Conservation (phyloP, 495 filamentous ascomycete genomes). For the Xylaria curta region DNA sequence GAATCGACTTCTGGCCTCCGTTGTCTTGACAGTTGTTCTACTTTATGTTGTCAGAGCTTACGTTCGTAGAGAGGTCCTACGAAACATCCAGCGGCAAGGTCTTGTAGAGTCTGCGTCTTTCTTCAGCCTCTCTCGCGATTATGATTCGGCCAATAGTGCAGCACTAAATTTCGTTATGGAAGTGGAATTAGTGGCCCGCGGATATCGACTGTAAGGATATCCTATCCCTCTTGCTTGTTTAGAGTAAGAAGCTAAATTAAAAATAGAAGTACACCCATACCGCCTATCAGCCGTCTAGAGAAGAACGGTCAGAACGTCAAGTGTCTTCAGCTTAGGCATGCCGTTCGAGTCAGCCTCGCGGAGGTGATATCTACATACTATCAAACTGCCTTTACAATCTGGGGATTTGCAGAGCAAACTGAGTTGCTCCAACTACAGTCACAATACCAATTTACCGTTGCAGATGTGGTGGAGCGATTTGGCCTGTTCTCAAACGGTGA, state of each 20-base stretch:
- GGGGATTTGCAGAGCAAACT: constrained; percentile 73
- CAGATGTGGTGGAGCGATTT: constrained; percentile 58
- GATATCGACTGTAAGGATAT: constrained; percentile 82
- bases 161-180: constrained; percentile 91
- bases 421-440: constrained; percentile 56
- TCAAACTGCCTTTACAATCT: constrained; percentile 68
- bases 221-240: background rate
- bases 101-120: constrained; percentile 76
- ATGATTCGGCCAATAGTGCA: constrained; percentile 79
- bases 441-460: constrained; percentile 69
- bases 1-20: constrained; percentile 63
- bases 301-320: constrained; percentile 77
- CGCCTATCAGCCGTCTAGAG: constrained; percentile 83
- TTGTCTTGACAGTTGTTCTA: constrained; percentile 61
- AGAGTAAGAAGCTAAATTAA: constrained; percentile 45
- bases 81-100: constrained; percentile 79
- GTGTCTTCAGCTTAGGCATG: constrained; percentile 78
- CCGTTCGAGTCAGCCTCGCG: constrained; percentile 70
- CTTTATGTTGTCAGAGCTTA: constrained; percentile 71
- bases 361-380: constrained; percentile 73
- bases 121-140: constrained; percentile 77
- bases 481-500: constrained; percentile 65
- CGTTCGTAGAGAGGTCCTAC: constrained; percentile 81
- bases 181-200: constrained; percentile 92
- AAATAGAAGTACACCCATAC: constrained; percentile 78